phyloP scores from a whole-genome alignment of 75 land plant species.

The Gnetum montanum region DNA sequence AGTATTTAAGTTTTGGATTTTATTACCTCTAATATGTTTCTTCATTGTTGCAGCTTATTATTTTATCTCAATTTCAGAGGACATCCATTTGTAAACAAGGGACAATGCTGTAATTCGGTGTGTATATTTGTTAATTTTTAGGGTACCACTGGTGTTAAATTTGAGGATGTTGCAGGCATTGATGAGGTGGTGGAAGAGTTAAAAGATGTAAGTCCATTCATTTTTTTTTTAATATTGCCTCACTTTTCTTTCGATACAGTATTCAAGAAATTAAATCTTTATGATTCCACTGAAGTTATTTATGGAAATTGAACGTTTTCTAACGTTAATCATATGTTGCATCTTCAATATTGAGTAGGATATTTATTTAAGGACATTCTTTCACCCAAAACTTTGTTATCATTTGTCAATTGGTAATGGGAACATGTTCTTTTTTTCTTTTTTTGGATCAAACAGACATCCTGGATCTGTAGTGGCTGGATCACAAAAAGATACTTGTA shows the following conservation, averaged over 20 bases:
- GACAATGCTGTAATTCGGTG: background rate
- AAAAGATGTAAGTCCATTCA: conserved; percentile 48
- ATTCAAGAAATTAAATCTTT: background rate
- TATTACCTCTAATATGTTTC: background rate
- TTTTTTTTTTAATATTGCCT: background rate
- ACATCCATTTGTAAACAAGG: background rate
- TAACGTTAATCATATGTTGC: too few species aligned
- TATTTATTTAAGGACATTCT: too few species aligned
- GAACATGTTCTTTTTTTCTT: too few species aligned
- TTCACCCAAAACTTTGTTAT: background rate
- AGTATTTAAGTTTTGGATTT: conserved; percentile 10
- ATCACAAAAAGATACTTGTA: too few species aligned
- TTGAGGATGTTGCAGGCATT: conserved; percentile 91
- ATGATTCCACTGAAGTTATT: background rate
- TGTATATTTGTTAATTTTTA: conserved; percentile 12
- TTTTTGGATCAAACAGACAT: too few species aligned
- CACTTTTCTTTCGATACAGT: background rate
- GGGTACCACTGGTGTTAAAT: conserved; percentile 89
- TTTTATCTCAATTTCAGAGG: background rate
- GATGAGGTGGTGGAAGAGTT: conserved; percentile 89
- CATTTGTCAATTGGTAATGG: too few species aligned
- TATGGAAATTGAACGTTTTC: too few species aligned
- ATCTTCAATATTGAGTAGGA: too few species aligned
- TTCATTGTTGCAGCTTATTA: background rate
- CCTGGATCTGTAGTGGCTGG: too few species aligned